Base-by-base conservation (phyloP, 2,329 filamentous ascomycete species). In the Fusarium sp. region DNA sequence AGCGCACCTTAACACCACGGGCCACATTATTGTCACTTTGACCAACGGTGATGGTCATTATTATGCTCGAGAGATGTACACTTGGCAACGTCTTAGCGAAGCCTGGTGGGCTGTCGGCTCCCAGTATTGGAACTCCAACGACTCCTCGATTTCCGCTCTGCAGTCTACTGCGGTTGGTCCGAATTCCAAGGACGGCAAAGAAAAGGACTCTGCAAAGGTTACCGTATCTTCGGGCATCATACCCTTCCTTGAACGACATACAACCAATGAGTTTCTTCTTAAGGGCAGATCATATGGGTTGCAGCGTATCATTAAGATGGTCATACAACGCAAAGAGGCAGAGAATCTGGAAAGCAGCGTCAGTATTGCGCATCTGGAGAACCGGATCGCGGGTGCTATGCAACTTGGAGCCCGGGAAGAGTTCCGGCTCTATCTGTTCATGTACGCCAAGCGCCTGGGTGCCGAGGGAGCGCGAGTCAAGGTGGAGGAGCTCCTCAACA, bases 51-150 rank as follows among this genome's bases (percentile, higher is more conserved):
- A 99, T 74, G 96, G 96, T 2, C 99, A 94, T 81, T 91, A 91
- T 56, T 99, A 99, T 81, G 93, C 93, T 2, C 89, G 92, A 1
- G 87, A 88, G 16, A 93, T 99, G 91, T 95, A 90, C 79, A 89
- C 91, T 8, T 99, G 96, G 96, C 95, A 98, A 80, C 90, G 95
- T 10, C 86, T 99, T n/a, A 97, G 94, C 3, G 97, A 99, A 78
- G 89, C 94, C 2, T 99, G 96, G 96, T 99, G 96, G 94, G 95
- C 95, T 0, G 94, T 98, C 0, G 95, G 95, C 16, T 97, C 94
- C 73, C 96, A 99, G 78, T 99, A 99, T 79, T 99, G 96, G 97
- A 98, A 99, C 80, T 97, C 94, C 1, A 97, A 94, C 56, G 96
- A 98, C 76, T 94, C 94, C 2, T 94, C 94, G 1, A 90, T 97